These are phyloP conservation scores for Picochlorum sp. DNA, from an alignment of 139 green algal genomes.

Conservation along the genomic window DNA sequence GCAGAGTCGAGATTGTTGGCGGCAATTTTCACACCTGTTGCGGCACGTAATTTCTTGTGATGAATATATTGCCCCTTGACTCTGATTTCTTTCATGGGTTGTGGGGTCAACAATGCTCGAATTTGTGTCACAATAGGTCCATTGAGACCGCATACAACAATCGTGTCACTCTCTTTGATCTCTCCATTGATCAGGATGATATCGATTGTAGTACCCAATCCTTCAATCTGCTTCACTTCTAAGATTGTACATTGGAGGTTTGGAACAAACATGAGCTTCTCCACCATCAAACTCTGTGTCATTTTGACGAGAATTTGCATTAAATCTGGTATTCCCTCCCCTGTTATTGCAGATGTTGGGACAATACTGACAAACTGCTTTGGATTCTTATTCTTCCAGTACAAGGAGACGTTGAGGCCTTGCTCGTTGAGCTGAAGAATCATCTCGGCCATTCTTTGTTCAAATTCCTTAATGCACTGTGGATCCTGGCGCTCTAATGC, in stretches of 20 bases:
- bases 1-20: constrained; percentile 84
- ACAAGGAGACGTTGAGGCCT: constrained; percentile 93
- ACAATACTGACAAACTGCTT: constrained; percentile 88
- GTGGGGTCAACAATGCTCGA: constrained; percentile 89
- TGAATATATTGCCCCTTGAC: constrained; percentile 91
- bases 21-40: constrained; percentile 92
- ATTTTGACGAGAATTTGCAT: constrained; percentile 91
- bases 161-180: constrained; percentile 79
- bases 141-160: constrained; percentile 90
- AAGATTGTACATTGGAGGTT: constrained; percentile 80
- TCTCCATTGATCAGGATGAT: constrained; percentile 90
- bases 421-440: constrained; percentile 53
- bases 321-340: constrained; percentile 80
- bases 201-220: constrained; percentile 95
- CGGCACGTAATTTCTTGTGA: constrained; percentile 92
- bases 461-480: constrained; percentile 53
- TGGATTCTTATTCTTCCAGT: constrained; percentile 94
- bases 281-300: constrained; percentile 83
- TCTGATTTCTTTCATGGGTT: constrained; percentile 84
- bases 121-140: constrained; percentile 88
- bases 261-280: constrained; percentile 86
- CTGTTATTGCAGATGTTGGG: constrained; percentile 90
- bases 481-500: constrained; percentile 22
- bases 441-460: constrained; percentile 41
- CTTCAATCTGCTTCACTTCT: constrained; percentile 96